phyloP scores from a whole-genome alignment of 257 asterid genomes.

The Gardenia jasminoides region DNA sequence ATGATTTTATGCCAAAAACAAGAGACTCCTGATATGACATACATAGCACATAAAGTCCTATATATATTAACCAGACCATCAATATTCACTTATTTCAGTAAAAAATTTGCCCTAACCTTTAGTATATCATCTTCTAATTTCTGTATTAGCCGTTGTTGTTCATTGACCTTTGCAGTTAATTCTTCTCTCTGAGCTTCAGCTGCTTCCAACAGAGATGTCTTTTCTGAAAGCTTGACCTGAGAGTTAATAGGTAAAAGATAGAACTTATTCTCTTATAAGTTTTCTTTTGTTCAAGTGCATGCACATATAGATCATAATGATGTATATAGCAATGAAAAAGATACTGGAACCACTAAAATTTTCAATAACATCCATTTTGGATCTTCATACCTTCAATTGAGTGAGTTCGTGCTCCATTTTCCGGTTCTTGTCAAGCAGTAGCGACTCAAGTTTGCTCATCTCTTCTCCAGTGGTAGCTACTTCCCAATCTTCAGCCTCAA shows the following conservation, averaged over 20 bases:
- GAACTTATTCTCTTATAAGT: neutral
- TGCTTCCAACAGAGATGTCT: constrained; percentile 75
- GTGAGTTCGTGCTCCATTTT: constrained; percentile 98
- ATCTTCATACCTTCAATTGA: constrained; percentile 64
- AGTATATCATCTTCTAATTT: constrained; percentile 96
- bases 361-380: neutral
- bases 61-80: neutral
- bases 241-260: constrained; percentile 13
- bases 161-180: constrained; percentile 57
- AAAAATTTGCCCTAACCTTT: constrained; percentile 45
- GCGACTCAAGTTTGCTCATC: constrained; percentile 93
- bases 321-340: neutral
- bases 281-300: neutral
- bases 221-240: constrained; percentile 86
- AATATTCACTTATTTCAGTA: neutral
- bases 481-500: constrained; percentile 99
- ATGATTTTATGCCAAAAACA: neutral
- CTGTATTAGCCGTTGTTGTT: constrained; percentile 89
- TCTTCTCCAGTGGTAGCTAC: constrained; percentile 96
- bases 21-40: neutral
- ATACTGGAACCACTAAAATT: neutral
- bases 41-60: neutral
- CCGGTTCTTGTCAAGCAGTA: constrained; percentile 96
- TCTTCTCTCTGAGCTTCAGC: constrained; percentile 72
- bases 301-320: neutral